Conservation (phyloP, 805 yeast genomes). For the Yamadazyma olivae region DNA sequence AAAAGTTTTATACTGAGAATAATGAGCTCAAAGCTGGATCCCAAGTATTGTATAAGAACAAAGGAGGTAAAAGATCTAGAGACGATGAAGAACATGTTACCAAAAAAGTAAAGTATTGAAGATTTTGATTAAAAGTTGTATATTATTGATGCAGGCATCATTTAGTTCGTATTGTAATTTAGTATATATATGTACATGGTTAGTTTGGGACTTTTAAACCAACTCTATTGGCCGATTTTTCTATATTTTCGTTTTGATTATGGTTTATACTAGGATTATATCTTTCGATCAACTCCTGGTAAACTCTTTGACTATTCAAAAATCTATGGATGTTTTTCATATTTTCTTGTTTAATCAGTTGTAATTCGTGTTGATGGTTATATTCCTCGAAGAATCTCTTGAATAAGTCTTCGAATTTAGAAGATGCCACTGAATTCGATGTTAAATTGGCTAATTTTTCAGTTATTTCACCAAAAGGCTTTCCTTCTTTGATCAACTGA, state of each 20-base stretch:
- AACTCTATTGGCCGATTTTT: constrained; percentile 82
- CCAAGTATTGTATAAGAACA: constrained; percentile 18
- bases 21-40: constrained; percentile 20
- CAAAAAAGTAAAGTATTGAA: constrained; percentile 1
- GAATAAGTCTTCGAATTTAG: constrained; percentile 11
- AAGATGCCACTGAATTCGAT: constrained; percentile 9
- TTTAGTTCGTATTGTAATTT: no score
- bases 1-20: constrained; percentile 35
- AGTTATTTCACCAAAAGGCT: constrained; percentile 34
- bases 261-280: constrained; percentile 82
- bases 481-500: constrained; percentile 36
- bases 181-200: no score
- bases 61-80: constrained; percentile 18
- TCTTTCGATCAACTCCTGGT: constrained; percentile 74
- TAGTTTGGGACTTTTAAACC: constrained; percentile 54
- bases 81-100: constrained; percentile 16
- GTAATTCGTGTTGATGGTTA: neutral
- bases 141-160: neutral
- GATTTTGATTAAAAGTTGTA: neutral
- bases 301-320: constrained; percentile 69
- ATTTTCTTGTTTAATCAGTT: constrained; percentile 18
- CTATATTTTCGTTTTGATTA: constrained; percentile 74
- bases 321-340: constrained; percentile 60
- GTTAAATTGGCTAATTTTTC: constrained; percentile 21
- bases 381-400: constrained; percentile 10